Evolutionary conservation across 2,329 filamentous ascomycete species (phyloP).

Genomic region (Claviceps sp.): DNA sequence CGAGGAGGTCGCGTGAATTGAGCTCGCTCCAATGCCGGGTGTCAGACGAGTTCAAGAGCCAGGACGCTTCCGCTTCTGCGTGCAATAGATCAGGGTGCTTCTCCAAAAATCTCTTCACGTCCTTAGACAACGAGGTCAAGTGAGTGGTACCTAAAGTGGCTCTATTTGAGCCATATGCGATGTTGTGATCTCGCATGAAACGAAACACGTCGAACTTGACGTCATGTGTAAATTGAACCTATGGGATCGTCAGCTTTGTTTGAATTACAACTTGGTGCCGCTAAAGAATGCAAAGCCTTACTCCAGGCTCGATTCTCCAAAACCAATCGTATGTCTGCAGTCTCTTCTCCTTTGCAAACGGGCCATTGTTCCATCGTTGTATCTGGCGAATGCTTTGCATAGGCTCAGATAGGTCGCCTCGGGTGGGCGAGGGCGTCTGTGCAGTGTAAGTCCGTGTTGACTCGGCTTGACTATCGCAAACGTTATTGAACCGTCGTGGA

Average conservation of each 20-base stretch:
- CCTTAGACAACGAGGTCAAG: slow-evolving; percentile 30
- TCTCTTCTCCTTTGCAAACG: slow-evolving; percentile 68
- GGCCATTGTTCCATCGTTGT: slow-evolving; percentile 70
- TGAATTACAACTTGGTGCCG: neutral
- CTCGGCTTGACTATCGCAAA: neutral
- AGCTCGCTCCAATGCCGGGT: neutral
- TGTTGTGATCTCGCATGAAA: slow-evolving; percentile 73
- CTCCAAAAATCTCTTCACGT: slow-evolving; percentile 31
- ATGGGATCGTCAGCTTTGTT: neutral
- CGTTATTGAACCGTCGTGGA: neutral
- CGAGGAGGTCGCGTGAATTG: neutral
- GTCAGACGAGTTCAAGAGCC: slow-evolving; percentile 24
- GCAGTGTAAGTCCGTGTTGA: slow-evolving; percentile 1
- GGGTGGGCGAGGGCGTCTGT: slow-evolving; percentile 1
- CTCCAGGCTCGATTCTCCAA: slow-evolving; percentile 47
- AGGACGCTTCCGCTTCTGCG: slow-evolving; percentile 33
- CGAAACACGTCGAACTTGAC: slow-evolving; percentile 78
- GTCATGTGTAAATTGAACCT: slow-evolving; percentile 41
- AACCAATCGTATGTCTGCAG: slow-evolving; percentile 48
- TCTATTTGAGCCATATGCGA: slow-evolving; percentile 58
- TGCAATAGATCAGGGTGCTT: slow-evolving; percentile 30
- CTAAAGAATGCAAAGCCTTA: slow-evolving; percentile 20
- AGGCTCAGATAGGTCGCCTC: slow-evolving; percentile 40
- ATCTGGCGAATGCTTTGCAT: slow-evolving; percentile 56
- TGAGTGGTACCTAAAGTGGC: slow-evolving; percentile 31